Evolutionary conservation across 305 asterid species (phyloP), one percentile per base, ranked within the genome.

Genomic region (Fraxinus dipetala): DNA sequence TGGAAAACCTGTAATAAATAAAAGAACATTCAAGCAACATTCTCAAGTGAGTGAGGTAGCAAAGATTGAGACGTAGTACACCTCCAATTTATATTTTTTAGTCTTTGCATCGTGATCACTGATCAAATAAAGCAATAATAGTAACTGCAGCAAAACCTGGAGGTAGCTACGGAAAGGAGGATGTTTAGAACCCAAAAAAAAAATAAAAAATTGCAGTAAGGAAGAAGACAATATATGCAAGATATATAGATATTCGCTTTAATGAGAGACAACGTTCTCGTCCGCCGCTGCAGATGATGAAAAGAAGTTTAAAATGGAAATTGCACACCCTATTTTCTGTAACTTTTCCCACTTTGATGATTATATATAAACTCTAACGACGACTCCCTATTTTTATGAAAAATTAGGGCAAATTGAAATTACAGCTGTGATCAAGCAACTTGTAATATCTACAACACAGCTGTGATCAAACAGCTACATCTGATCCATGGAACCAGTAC

Each of bases 131-230:
- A 63, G 89, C 82, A 72, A 74, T 78, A 69, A 87, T 85, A 77
- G 98, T 83, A 93, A 83, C 86, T 92, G 92, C 79, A 87, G 89
- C 91, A 96, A 88, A 84, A 89, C 85, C 88, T 92, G 93, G 86
- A 96, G 97, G 86, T 93, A 91, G 86, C 91, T 86, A 80, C 87
- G 79, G 56, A 89, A 79, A 78, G 97, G 88, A 82, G 97, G 98
- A 38, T 38, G 48, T 38, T 38, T 38, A 38, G 14, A 38, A 38
- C 14, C 14, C 3, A 38, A 38, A 9, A 38, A 38, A 9, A 38
- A 35, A 31, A 31, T 2, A 31, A 34, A 7, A 38, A 38, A 38
- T 38, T 38, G 48, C 14, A 38, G 14, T 7, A 38, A 38, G 48
- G 48, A 38, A 38, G 9, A 38, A 9, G 28, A 26, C 1, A 6